A percentile compares a stretch with the other conserved stretches of the same genome.
Evolutionary conservation across 2,329 filamentous ascomycete species (phyloP).

Genomic region (Pseudogymnoascus sp.): DNA sequence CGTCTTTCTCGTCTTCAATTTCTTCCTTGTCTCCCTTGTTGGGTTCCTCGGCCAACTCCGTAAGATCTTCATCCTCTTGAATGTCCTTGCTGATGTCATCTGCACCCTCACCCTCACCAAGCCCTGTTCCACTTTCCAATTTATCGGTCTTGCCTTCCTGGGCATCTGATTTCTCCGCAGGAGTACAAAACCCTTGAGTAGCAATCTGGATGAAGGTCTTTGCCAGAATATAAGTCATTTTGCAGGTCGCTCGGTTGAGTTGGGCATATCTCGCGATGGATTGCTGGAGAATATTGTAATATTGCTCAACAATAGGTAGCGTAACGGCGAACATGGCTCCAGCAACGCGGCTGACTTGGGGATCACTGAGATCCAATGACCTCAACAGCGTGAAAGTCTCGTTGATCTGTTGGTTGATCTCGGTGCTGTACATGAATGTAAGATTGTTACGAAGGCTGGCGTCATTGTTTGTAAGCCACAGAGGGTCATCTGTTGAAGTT

Average conservation of each 20-base stretch:
- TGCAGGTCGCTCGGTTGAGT: conserved; percentile 62
- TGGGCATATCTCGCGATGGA: conserved; percentile 49
- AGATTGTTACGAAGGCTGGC: conserved; percentile 20
- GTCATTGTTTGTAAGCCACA: conserved; percentile 48
- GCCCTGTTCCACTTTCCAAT: conserved; percentile 81
- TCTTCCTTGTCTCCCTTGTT: conserved; percentile 51
- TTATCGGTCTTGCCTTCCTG: conserved; percentile 64
- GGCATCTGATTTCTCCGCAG: conserved; percentile 68
- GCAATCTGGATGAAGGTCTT: conserved; percentile 72
- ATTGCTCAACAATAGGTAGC: conserved; percentile 67
- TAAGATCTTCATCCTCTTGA: conserved; percentile 82
- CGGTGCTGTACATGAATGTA: conserved; percentile 23
- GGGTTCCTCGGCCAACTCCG: conserved; percentile 80
- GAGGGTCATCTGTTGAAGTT: conserved; percentile 47
- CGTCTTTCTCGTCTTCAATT: conserved; percentile 73
- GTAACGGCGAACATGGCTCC: conserved; percentile 51
- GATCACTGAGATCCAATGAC: conserved; percentile 35
- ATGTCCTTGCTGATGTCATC: conserved; percentile 99
- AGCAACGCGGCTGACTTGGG: conserved; percentile 36
- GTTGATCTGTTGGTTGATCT: conserved; percentile 31
- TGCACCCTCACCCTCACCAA: conserved; percentile 88
- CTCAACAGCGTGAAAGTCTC: conserved; percentile 38
- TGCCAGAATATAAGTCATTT: conserved; percentile 65
- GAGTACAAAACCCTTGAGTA: conserved; percentile 82
- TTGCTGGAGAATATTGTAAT: conserved; percentile 51